These are phyloP conservation scores for Pelargonium fulgidum DNA, from an alignment of 441 rosid species.

Conservation along the genomic window DNA sequence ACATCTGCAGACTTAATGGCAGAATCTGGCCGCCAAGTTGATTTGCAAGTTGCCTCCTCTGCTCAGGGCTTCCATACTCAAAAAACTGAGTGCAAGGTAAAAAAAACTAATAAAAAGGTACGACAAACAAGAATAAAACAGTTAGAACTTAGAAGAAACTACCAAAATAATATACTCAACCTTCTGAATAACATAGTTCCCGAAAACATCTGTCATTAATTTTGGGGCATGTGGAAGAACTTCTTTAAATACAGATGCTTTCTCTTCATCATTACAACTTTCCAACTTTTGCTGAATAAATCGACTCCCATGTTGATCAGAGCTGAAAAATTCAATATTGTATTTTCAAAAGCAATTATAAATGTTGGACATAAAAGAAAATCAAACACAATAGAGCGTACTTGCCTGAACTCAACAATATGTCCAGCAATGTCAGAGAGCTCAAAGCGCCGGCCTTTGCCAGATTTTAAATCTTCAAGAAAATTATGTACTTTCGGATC, in stretches of 20 bases:
- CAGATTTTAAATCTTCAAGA: slow-evolving; percentile 70
- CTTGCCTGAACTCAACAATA: slow-evolving; percentile 67
- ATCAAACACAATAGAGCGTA: slow-evolving; percentile 15
- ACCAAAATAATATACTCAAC: slow-evolving; percentile 22
- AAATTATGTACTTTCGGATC: slow-evolving; percentile 41
- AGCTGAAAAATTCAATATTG: slow-evolving; percentile 35
- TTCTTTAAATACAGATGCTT: slow-evolving; percentile 57
- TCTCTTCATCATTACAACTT: slow-evolving; percentile 46
- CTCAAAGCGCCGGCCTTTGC: slow-evolving; percentile 57
- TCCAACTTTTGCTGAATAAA: slow-evolving; percentile 76
- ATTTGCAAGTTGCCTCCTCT: slow-evolving; percentile 60
- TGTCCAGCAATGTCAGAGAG: slow-evolving; percentile 61
- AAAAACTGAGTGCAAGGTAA: slow-evolving; percentile 45
- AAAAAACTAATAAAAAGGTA: background rate
- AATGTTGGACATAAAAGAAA: slow-evolving; percentile 6
- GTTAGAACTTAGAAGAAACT: background rate
- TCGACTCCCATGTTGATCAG: slow-evolving; percentile 77
- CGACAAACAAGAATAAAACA: slow-evolving; percentile 9
- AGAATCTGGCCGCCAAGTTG: slow-evolving; percentile 60
- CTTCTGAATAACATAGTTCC: slow-evolving; percentile 75
- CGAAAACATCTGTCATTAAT: slow-evolving; percentile 72
- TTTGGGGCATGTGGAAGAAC: slow-evolving; percentile 55
- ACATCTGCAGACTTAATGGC: slow-evolving; percentile 69
- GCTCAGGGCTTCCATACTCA: slow-evolving; percentile 54
- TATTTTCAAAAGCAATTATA: slow-evolving; percentile 14